These are phyloP conservation scores for Cladosporium cucumerinum DNA, from an alignment of 2,329 filamentous ascomycete genomes.

Conservation along the genomic window DNA sequence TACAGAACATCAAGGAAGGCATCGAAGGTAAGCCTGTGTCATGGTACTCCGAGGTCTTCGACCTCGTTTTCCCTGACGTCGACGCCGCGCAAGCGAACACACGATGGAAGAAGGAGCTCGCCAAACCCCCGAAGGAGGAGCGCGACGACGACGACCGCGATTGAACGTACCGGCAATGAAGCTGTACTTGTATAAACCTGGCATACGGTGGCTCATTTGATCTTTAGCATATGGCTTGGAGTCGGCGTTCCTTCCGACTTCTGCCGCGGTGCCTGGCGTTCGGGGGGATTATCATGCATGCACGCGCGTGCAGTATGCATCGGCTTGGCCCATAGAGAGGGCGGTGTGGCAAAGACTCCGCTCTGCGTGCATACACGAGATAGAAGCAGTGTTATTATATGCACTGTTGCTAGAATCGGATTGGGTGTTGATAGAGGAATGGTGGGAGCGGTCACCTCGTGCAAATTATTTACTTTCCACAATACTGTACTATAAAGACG, in stretches of 20 bases:
- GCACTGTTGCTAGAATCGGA: not conserved
- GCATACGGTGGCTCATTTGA: not conserved
- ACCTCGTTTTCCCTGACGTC: constrained; percentile 80
- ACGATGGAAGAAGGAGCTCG: constrained; percentile 64
- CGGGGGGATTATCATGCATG: not conserved
- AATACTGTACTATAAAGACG: not conserved
- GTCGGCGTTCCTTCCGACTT: not conserved
- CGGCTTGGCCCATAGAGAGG: not conserved
- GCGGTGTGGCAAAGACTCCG: not conserved
- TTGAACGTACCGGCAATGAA: not conserved
- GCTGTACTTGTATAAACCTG: not conserved
- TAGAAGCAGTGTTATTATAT: not conserved
- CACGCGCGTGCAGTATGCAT: not conserved
- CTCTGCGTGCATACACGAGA: not conserved
- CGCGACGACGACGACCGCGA: constrained; percentile 23
- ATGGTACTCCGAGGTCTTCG: constrained; percentile 94
- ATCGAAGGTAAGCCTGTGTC: constrained; percentile 85
- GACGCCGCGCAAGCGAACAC: constrained; percentile 70
- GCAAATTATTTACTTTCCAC: not conserved
- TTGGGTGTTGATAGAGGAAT: not conserved
- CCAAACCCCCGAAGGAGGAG: constrained; percentile 55
- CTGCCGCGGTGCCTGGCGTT: not conserved
- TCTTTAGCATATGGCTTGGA: constrained; percentile 1
- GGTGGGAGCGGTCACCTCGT: not conserved
- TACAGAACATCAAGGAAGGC: constrained; percentile 93